phyloP scores from a whole-genome alignment of 2,329 filamentous ascomycete genomes.

The Ceratocystis colombiana region DNA sequence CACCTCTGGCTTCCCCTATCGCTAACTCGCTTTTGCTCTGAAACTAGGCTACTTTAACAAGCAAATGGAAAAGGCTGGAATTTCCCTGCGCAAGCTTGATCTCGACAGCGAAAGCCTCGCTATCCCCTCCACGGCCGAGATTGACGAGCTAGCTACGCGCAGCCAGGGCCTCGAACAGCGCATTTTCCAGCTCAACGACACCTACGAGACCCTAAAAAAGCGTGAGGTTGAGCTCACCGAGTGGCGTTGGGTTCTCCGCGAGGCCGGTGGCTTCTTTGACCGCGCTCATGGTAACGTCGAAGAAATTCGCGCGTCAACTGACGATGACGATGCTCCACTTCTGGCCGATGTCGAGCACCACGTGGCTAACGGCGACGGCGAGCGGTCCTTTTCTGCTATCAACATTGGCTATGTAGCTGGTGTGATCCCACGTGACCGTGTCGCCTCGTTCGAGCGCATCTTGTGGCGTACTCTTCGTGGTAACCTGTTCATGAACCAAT shows the following conservation, averaged over 20 bases:
- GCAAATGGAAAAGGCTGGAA: constrained; percentile 89
- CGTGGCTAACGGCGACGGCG: constrained; percentile 50
- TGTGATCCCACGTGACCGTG: constrained; percentile 85
- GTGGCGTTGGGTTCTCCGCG: constrained; percentile 94
- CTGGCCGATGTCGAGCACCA: constrained; percentile 84
- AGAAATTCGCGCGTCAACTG: constrained; percentile 83
- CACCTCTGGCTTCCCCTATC: neutral
- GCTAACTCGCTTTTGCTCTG: constrained; percentile 10
- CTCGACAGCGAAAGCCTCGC: constrained; percentile 81
- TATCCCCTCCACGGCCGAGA: constrained; percentile 82
- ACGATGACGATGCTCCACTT: constrained; percentile 85
- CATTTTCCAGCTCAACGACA: constrained; percentile 85
- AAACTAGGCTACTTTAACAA: constrained; percentile 73
- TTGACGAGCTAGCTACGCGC: constrained; percentile 88
- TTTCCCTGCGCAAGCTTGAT: constrained; percentile 78
- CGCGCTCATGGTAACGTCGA: constrained; percentile 92
- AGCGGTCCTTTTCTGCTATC: constrained; percentile 89
- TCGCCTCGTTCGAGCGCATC: constrained; percentile 92
- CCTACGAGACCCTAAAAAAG: constrained; percentile 97
- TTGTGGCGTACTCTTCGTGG: constrained; percentile 94
- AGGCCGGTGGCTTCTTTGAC: constrained; percentile 96
- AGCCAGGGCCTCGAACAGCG: constrained; percentile 88
- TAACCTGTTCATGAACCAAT: constrained; percentile 99
- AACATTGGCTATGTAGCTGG: constrained; percentile 98
- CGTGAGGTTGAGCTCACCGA: constrained; percentile 93